Evolutionary conservation across 306 rosid species (phyloP).

Genomic region (Delonix regia): DNA sequence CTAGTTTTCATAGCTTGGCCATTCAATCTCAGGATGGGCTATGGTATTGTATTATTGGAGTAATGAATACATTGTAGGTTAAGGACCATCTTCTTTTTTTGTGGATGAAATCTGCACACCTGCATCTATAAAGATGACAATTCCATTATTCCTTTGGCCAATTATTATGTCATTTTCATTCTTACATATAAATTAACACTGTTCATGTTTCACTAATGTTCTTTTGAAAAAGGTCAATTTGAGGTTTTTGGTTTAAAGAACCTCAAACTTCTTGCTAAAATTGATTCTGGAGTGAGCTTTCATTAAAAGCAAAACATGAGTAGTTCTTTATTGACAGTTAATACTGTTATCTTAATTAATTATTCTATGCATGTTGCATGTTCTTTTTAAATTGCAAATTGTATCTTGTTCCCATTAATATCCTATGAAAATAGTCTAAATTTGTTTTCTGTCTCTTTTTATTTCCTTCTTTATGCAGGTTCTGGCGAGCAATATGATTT

Average conservation of each 20-base stretch:
- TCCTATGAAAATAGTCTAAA: conserved; percentile 7
- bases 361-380: neutral
- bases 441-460: conserved; percentile 7
- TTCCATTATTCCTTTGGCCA: neutral
- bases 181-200: neutral
- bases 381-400: conserved; percentile 14
- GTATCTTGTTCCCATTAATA: conserved; percentile 23
- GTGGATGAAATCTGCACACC: conserved; percentile 16
- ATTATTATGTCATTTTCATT: neutral
- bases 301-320: neutral
- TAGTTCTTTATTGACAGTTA: neutral
- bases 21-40: neutral
- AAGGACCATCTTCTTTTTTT: conserved; percentile 4
- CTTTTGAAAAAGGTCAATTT: neutral
- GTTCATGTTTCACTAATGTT: conserved; percentile 1
- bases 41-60: neutral
- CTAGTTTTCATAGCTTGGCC: conserved; percentile 21
- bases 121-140: neutral
- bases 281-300: conserved; percentile 26
- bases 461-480: conserved; percentile 60
- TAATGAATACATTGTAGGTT: conserved; percentile 11
- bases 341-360: conserved; percentile 8
- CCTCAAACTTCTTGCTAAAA: conserved; percentile 25
- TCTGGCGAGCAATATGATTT: conserved; percentile 98
- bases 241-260: conserved; percentile 13